Evolutionary conservation across 1,284 basidiomycete species (phyloP).

Genomic region (Melampsora americana): DNA sequence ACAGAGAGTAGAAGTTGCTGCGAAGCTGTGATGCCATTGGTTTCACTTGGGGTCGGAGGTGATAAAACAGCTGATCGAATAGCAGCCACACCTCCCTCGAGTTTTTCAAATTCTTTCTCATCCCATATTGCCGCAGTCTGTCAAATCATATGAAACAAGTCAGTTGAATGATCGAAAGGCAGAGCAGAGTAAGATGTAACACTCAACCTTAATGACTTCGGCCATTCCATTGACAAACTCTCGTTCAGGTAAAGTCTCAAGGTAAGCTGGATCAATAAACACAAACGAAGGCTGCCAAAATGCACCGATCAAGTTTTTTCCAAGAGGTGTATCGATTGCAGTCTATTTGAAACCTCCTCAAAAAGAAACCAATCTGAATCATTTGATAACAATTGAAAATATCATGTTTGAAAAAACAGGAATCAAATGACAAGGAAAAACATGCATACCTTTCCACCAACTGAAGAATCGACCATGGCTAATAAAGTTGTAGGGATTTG

Average conservation of each 20-base stretch:
- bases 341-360: slow-evolving; percentile 58
- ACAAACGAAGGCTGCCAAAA: slow-evolving; percentile 98
- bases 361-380: background rate
- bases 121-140: slow-evolving; percentile 96
- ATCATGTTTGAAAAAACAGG: background rate
- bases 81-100: slow-evolving; percentile 77
- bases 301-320: slow-evolving; percentile 96
- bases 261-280: slow-evolving; percentile 94
- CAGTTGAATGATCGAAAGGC: background rate
- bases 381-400: slow-evolving; percentile 18
- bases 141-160: background rate
- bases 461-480: slow-evolving; percentile 97
- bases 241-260: slow-evolving; percentile 83
- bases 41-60: slow-evolving; percentile 61
- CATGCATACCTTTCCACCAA: slow-evolving; percentile 72
- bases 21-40: slow-evolving; percentile 58
- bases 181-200: background rate
- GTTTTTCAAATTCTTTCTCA: slow-evolving; percentile 74
- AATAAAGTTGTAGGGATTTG: slow-evolving; percentile 95
- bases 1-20: slow-evolving; percentile 66
- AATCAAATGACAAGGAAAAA: background rate
- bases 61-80: slow-evolving; percentile 72
- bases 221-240: slow-evolving; percentile 99
- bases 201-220: slow-evolving; percentile 84
- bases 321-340: slow-evolving; percentile 91